These are phyloP conservation scores for Saccharomycopsis fodiens DNA, from an alignment of 805 yeast species.

Conservation along the genomic window DNA sequence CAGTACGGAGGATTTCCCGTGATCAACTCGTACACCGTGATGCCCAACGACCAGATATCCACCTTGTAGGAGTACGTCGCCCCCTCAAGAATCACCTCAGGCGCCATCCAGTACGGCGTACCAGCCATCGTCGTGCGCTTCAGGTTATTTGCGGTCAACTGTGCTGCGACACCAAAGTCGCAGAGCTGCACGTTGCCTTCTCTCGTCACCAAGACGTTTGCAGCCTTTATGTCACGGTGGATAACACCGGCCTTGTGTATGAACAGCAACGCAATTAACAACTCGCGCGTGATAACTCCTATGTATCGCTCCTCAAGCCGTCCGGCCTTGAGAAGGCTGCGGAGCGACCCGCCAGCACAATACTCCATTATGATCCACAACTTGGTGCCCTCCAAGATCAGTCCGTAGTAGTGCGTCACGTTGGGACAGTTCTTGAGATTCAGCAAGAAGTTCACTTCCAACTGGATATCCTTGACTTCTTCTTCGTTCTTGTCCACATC, in stretches of 20 bases:
- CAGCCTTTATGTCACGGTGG: conserved; percentile 95
- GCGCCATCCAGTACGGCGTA: conserved; percentile 99
- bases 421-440: conserved; percentile 82
- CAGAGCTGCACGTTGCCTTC: conserved; percentile 88
- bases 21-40: conserved; percentile 87
- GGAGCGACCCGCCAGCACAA: conserved; percentile 92
- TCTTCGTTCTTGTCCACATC: conserved; percentile 90
- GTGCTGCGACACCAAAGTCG: conserved; percentile 98
- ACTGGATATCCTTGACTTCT: conserved; percentile 91
- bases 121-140: conserved; percentile 95
- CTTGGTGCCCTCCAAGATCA: conserved; percentile 79
- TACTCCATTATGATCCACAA: conserved; percentile 97
- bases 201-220: conserved; percentile 81
- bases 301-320: conserved; percentile 76
- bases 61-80: conserved; percentile 83
- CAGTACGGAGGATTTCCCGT: conserved; percentile 98
- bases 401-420: conserved; percentile 87
- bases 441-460: conserved; percentile 80
- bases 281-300: conserved; percentile 78
- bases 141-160: conserved; percentile 61
- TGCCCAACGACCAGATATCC: conserved; percentile 96
- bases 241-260: conserved; percentile 89
- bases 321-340: conserved; percentile 83
- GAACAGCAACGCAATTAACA: conserved; percentile 65
- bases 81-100: conserved; percentile 93